phyloP scores from a whole-genome alignment of 208 protist species.

The Trypanosoma conorhini region DNA sequence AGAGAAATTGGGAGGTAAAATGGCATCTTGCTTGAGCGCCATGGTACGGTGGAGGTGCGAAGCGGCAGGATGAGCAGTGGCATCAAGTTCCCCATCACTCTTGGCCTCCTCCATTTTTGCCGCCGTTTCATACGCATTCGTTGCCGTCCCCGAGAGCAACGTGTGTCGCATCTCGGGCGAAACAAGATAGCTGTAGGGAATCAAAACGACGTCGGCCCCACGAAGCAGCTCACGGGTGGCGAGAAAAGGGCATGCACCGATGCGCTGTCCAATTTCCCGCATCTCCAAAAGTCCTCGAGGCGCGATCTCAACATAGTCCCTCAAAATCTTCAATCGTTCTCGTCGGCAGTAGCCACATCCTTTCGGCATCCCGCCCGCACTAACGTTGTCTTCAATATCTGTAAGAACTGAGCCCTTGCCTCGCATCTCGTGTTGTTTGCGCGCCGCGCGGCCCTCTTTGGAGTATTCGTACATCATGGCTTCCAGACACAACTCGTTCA shows the following conservation, averaged over 20 bases:
- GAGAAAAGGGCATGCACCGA: constrained; percentile 82
- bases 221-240: constrained; percentile 66
- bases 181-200: constrained; percentile 85
- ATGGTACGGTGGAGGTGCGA: background rate
- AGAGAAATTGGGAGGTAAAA: constrained; percentile 57
- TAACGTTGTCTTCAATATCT: constrained; percentile 26
- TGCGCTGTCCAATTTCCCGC: constrained; percentile 40
- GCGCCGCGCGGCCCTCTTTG: constrained; percentile 37
- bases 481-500: constrained; percentile 95
- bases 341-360: constrained; percentile 31
- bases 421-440: constrained; percentile 26
- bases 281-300: constrained; percentile 50
- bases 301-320: constrained; percentile 28
- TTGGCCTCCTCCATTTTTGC: constrained; percentile 8
- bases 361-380: background rate
- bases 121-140: constrained; percentile 31
- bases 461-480: constrained; percentile 77
- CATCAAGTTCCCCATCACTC: background rate
- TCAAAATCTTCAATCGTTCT: constrained; percentile 28
- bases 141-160: constrained; percentile 66
- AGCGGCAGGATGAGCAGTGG: background rate
- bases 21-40: constrained; percentile 1
- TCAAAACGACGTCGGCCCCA: constrained; percentile 69
- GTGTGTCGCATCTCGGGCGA: constrained; percentile 57
- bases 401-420: background rate